Percentiles rank a stretch among this genome's conserved stretches.
Conservation (phyloP, 1,139 yeast species). For the Magnusiomyces ingens region DNA sequence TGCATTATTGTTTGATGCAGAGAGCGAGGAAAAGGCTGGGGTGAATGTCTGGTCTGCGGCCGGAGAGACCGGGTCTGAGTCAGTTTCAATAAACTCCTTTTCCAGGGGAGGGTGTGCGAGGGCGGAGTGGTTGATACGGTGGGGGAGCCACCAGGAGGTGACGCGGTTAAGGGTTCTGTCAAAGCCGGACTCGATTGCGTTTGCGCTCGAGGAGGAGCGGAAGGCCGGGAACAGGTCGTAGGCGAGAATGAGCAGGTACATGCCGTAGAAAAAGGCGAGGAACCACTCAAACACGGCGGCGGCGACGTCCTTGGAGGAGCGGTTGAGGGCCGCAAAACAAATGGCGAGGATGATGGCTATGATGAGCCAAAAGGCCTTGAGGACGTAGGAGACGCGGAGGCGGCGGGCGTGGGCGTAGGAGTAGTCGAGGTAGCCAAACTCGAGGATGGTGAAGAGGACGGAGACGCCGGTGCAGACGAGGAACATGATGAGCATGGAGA, state of each 20-base stretch:
- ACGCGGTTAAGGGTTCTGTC: constrained; percentile 7
- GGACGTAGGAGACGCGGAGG: constrained; percentile 38
- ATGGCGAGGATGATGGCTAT: constrained; percentile 68
- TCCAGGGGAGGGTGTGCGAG: background rate
- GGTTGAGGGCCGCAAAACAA: constrained; percentile 51
- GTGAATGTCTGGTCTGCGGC: background rate
- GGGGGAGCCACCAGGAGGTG: background rate
- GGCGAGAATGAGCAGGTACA: constrained; percentile 56
- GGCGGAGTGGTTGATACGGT: background rate
- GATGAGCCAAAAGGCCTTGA: constrained; percentile 59
- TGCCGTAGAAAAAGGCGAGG: constrained; percentile 75
- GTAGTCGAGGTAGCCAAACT: constrained; percentile 56
- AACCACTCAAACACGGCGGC: constrained; percentile 76
- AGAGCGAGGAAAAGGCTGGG: background rate
- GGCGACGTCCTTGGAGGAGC: constrained; percentile 37
- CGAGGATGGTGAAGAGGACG: constrained; percentile 51
- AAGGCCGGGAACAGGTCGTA: constrained; percentile 68
- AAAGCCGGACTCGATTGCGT: constrained; percentile 19
- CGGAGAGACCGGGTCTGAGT: background rate
- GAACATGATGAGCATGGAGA: constrained; percentile 65
- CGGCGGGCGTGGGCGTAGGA: constrained; percentile 37
- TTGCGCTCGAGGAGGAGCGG: constrained; percentile 17
- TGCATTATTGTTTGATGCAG: background rate
- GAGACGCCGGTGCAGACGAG: constrained; percentile 65
- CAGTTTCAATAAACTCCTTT: background rate